phyloP scores from a whole-genome alignment of 495 filamentous ascomycete species.

The Penicillium verhagenii region DNA sequence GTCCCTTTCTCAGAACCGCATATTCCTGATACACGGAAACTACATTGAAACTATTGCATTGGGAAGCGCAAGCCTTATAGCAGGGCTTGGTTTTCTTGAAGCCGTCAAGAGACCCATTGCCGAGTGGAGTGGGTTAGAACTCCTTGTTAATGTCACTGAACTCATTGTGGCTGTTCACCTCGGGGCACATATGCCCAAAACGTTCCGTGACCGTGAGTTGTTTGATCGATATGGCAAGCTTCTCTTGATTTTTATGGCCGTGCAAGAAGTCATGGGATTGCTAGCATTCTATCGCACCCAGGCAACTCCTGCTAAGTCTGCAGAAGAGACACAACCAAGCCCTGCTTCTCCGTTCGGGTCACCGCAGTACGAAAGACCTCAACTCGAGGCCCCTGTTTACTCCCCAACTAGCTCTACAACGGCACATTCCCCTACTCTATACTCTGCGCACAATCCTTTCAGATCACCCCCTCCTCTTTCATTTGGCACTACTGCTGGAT shows the following conservation, averaged over 20 bases:
- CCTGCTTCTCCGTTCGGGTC: slow-evolving; percentile 2
- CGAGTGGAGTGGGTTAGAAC: slow-evolving; percentile 45
- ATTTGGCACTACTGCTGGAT: slow-evolving; percentile 29
- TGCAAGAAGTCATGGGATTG: slow-evolving; percentile 37
- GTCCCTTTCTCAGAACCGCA: slow-evolving; percentile 34
- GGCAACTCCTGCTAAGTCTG: neutral
- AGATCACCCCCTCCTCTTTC: slow-evolving; percentile 29
- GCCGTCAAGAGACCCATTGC: slow-evolving; percentile 35
- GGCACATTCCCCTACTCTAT: neutral
- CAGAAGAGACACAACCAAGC: slow-evolving; percentile 4
- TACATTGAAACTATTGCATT: slow-evolving; percentile 44
- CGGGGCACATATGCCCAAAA: slow-evolving; percentile 37
- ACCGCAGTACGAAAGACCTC: neutral
- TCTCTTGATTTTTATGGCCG: slow-evolving; percentile 41
- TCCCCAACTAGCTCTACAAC: slow-evolving; percentile 16
- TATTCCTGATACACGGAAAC: slow-evolving; percentile 34
- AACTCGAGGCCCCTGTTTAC: slow-evolving; percentile 4
- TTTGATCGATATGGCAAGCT: slow-evolving; percentile 45
- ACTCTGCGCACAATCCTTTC: neutral
- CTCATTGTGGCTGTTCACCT: slow-evolving; percentile 40
- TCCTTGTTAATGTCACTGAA: slow-evolving; percentile 44
- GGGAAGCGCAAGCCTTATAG: slow-evolving; percentile 40
- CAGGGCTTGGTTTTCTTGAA: slow-evolving; percentile 41
- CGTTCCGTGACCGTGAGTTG: slow-evolving; percentile 33
- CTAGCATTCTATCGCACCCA: slow-evolving; percentile 24